These are phyloP conservation scores for Pezicula radicicola DNA, from an alignment of 2,329 filamentous ascomycete species.

Conservation along the genomic window DNA sequence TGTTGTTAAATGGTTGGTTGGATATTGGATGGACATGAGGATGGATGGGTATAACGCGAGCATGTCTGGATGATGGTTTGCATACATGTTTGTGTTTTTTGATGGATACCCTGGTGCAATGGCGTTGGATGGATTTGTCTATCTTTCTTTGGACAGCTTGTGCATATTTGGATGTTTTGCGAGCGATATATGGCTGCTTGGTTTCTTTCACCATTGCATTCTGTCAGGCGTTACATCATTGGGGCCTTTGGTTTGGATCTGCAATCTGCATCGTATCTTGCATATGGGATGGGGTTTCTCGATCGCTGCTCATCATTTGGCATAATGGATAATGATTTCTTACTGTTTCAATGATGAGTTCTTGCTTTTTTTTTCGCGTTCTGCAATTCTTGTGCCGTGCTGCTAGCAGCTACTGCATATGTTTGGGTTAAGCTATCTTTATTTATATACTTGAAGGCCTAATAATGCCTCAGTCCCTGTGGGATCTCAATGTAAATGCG, in stretches of 20 bases:
- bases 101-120: neutral
- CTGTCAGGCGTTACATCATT: no score
- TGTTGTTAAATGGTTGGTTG: slow-evolving; percentile 16
- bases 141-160: neutral
- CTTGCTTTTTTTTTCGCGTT: no score
- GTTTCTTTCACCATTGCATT: no score
- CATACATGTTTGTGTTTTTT: neutral
- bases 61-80: neutral
- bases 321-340: neutral
- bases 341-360: neutral
- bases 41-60: neutral
- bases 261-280: neutral
- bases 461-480: no score
- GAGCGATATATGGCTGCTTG: no score
- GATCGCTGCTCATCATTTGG: neutral
- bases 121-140: neutral
- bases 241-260: neutral
- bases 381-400: no score
- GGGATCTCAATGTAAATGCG: no score
- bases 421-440: no score
- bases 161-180: no score
- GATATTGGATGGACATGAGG: neutral
- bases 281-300: neutral
- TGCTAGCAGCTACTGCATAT: no score
- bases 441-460: no score